Evolutionary conservation across 257 asterid species (phyloP), one percentile per base, ranked within the genome.

Genomic region (Lycium ferocissimum): DNA sequence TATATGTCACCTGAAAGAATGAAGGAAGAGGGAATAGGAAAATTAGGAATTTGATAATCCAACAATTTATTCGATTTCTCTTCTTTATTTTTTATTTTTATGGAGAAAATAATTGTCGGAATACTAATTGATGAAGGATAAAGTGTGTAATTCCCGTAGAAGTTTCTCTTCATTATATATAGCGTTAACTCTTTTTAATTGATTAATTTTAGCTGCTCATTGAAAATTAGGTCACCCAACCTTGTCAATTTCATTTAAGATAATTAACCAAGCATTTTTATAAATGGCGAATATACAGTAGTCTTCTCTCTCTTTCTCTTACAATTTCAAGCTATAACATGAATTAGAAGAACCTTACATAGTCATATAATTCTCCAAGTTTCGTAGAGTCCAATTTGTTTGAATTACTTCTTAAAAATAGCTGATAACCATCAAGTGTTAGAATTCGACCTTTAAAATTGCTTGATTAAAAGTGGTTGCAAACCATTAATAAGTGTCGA

Each of bases 221-320:
- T 26, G 26, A 76, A 76, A 76, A 51, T 76, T 76, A 76, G 82
- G 82, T 76, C 82, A 26, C 65, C 82, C 82, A 51, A 76, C 82
- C 65, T 51, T 53, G 65, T 76, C 82, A 51, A 51, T 51, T 22
- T 53, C 81, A 47, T 71, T 59, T 14, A 49, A 49, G 33, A 26
- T 26, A 26, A 26, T 47, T 1, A 75, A 2, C 5, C 10, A 5
- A n/a, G 38, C 11, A 15, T 72, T 20, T 45, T 3, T 17, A 71
- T 5, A 22, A n/a, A 72, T 47, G 20, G 61, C 13, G 59, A 73
- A 73, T 69, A 15, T 15, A 15, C 33, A 17, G 51, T 67, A 67
- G n/a, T 69, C 7, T 17, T 38, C 11, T 35, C 18, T 54, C 15
- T 54, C 47, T 26, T n/a, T 65, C n/a, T 33, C 47, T 26, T 26